phyloP scores from a whole-genome alignment of 257 asterid genomes.

The Henckelia pumila region DNA sequence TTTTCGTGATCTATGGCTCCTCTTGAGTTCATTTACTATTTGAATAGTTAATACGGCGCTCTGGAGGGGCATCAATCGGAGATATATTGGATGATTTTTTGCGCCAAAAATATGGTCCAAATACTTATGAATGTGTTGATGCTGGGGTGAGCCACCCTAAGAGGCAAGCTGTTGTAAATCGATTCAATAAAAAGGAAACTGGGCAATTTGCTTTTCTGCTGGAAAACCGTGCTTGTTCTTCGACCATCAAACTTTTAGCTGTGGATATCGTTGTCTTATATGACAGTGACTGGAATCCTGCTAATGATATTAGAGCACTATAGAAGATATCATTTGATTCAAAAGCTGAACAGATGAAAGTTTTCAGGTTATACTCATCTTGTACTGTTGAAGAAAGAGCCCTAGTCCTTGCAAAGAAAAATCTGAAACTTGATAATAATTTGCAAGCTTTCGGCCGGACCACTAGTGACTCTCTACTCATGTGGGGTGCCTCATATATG shows the following conservation, averaged over 20 bases:
- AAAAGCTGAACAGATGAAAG: conserved; percentile 49
- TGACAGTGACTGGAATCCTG: conserved; percentile 77
- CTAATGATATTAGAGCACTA: conserved; percentile 66
- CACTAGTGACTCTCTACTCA: conserved; percentile 51
- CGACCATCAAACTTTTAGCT: conserved; percentile 50
- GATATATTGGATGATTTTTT: conserved; percentile 71
- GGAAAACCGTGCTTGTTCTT: conserved; percentile 79
- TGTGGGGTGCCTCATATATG: conserved; percentile 79
- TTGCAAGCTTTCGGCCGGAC: conserved; percentile 45
- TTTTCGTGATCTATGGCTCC: conserved; percentile 13
- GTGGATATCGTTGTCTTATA: conserved; percentile 63
- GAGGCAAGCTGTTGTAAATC: conserved; percentile 68
- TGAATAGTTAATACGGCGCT: conserved; percentile 49
- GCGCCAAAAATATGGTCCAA: conserved; percentile 56
- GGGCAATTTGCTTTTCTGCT: conserved; percentile 71
- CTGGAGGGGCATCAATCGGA: conserved; percentile 44
- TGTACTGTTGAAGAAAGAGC: conserved; percentile 77
- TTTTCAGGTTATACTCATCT: conserved; percentile 75
- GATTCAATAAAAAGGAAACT: conserved; percentile 62
- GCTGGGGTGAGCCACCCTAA: conserved; percentile 34
- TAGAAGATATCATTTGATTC: conserved; percentile 61
- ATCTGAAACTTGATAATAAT: conserved; percentile 43
- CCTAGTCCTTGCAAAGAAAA: conserved; percentile 61
- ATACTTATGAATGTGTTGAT: conserved; percentile 69
- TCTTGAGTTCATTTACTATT: conserved; percentile 20